Conservation (phyloP, 768 basidiomycete genomes). For the Leccinum imitatum region DNA sequence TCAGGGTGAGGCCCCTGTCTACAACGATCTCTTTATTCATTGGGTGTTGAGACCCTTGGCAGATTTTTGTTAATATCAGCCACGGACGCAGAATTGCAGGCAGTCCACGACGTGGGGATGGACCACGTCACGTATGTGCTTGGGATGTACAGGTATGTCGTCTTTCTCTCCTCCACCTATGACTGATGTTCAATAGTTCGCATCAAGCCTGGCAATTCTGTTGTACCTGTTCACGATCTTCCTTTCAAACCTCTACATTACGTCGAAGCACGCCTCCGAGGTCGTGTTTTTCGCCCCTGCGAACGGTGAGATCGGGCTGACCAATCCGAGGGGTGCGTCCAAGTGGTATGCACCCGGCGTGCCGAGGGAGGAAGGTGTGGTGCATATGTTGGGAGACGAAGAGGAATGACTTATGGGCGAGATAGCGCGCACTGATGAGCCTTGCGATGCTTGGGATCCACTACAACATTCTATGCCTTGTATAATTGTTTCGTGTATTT, state of each 20-base stretch:
- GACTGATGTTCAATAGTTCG: not conserved
- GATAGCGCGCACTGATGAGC: not conserved
- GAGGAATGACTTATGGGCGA: conserved; percentile 34
- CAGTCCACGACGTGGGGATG: conserved; percentile 68
- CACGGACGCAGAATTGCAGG: conserved; percentile 85
- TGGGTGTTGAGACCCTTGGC: not conserved
- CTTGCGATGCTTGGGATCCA: too few relatives aligned
- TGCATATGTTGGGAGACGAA: conserved; percentile 53
- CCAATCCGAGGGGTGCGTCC: conserved; percentile 30
- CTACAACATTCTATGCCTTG: too few relatives aligned
- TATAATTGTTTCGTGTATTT: too few relatives aligned
- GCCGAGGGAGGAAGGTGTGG: too few relatives aligned
- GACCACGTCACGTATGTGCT: conserved; percentile 91
- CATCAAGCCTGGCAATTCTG: conserved; percentile 57
- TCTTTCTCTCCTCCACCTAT: not conserved
- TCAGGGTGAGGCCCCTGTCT: conserved; percentile 46
- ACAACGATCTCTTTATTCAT: not conserved
- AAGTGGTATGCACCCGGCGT: conserved; percentile 73
- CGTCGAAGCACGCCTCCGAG: conserved; percentile 31
- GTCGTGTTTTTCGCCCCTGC: conserved; percentile 23
- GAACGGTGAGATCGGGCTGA: conserved; percentile 44
- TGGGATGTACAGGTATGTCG: conserved; percentile 71
- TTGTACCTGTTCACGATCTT: conserved; percentile 72
- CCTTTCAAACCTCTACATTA: conserved; percentile 68
- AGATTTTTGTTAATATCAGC: conserved; percentile 89